Evolutionary conservation across 805 yeast genomes (phyloP).

Genomic region (Yamadazyma phyllophila): DNA sequence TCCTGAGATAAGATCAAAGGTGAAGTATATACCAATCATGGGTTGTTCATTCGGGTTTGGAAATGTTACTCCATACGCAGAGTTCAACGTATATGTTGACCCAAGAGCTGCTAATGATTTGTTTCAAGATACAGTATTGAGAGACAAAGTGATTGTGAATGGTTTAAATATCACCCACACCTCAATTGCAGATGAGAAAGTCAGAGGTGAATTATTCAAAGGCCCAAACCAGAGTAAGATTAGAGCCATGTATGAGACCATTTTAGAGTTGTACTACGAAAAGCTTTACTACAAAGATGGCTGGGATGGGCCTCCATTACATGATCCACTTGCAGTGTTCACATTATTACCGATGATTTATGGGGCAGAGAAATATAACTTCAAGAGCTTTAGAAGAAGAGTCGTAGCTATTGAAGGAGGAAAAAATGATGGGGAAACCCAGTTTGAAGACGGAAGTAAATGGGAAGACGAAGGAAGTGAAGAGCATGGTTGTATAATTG

Average conservation of each 20-base stretch:
- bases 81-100: conserved; percentile 74
- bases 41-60: conserved; percentile 66
- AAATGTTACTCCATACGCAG: conserved; percentile 55
- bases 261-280: conserved; percentile 21
- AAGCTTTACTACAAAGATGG: conserved; percentile 11
- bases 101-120: conserved; percentile 70
- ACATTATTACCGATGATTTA: conserved; percentile 50
- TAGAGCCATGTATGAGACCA: conserved; percentile 32
- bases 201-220: conserved; percentile 26
- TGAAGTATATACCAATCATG: conserved; percentile 65
- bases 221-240: conserved; percentile 28
- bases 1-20: conserved; percentile 51
- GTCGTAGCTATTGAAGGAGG: conserved; percentile 28
- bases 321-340: conserved; percentile 74
- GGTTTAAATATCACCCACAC: conserved; percentile 73
- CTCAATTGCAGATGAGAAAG: conserved; percentile 45
- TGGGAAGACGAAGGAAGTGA: conserved; percentile 13
- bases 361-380: conserved; percentile 17
- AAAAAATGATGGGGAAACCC: conserved; percentile 29
- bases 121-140: conserved; percentile 45
- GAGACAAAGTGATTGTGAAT: conserved; percentile 50
- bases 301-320: conserved; percentile 66
- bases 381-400: conserved; percentile 24
- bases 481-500: conserved; percentile 18
- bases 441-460: conserved; percentile 12